Evolutionary conservation across 768 basidiomycete species (phyloP).

Genomic region (Collybia nuda): DNA sequence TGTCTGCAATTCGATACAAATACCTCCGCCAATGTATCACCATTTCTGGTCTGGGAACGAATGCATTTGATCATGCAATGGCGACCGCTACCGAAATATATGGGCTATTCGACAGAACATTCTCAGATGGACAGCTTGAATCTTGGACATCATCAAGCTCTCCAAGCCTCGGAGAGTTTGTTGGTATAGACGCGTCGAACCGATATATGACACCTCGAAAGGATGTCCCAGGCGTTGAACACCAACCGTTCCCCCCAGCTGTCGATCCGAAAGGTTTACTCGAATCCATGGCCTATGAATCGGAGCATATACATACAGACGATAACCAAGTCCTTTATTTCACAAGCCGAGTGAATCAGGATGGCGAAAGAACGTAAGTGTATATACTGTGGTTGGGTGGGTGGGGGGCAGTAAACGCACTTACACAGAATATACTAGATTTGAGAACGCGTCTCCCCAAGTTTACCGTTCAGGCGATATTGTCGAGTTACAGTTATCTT

Average conservation of each 20-base stretch:
- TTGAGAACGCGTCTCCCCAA: background rate
- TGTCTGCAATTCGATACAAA: background rate
- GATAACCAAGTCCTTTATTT: conserved; percentile 14
- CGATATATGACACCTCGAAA: conserved; percentile 7
- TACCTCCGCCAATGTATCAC: conserved; percentile 1
- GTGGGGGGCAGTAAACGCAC: background rate
- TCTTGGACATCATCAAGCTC: background rate
- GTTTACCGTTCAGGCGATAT: conserved; percentile 7
- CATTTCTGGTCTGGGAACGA: background rate
- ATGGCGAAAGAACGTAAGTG: background rate
- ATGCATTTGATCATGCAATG: background rate
- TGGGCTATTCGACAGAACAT: conserved; percentile 3
- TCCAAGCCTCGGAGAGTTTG: background rate
- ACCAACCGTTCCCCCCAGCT: background rate
- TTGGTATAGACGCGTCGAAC: conserved; percentile 4
- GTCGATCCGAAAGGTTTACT: conserved; percentile 7
- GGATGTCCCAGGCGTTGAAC: background rate
- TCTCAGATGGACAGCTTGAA: conserved; percentile 3
- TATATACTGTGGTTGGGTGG: background rate
- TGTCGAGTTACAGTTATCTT: conserved; percentile 11
- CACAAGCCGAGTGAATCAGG: background rate
- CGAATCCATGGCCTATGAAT: background rate
- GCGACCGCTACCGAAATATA: background rate
- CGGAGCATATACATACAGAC: conserved; percentile 9
- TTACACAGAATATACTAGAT: background rate